Base-by-base conservation (phyloP, 1,284 basidiomycete species). In the Cerrena zonata region DNA sequence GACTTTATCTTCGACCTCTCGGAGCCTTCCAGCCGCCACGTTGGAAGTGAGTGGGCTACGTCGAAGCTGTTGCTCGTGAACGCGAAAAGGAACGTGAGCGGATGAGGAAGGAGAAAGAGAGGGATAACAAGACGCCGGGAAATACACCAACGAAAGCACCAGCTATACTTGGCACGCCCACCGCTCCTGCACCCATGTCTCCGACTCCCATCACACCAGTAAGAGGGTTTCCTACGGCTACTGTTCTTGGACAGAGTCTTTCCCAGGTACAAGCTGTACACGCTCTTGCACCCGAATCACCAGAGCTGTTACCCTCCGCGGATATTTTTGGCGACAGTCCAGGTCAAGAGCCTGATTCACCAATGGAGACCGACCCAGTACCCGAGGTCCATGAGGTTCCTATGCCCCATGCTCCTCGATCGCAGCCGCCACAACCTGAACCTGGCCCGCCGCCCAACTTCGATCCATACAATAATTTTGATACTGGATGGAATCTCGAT, bases 11-110 rank as follows among this genome's bases (percentile, higher is more conserved):
- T 57, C 58, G 40, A 48, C 34, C 11, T 15, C 56, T 36, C 57
- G 68, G 40, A 71, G 75, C 43, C 59, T 81, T 4, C 66, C 69
- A 13, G 67, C 63, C 2, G 73, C 81, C 4, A 82, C 82, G 0
- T 58, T 65, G 2, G 81, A 85, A 60, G 77, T 85, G 12, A 78
- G 79, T 22, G 70, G n/a, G 69, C 1, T 89, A 84, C 59, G 83
- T 89, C 2, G 86, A 89, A 53, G 77, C 77, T 4, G 77, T 89
- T 2, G 81, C 80, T 1, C 78, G 78, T 53, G 86, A 89, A 55
- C 71, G 87, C 5, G 86, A 89, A 53, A 73, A 72, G 47, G 87
- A 89, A 62, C 72, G 86, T 2, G 87, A 89, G 57, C 72, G 86
- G 13, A 71, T 88, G 47, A 78, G 79, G 54, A 70, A 75, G 43